Conservation (phyloP, 768 basidiomycete species). For the Xerocomellus amylosporus region DNA sequence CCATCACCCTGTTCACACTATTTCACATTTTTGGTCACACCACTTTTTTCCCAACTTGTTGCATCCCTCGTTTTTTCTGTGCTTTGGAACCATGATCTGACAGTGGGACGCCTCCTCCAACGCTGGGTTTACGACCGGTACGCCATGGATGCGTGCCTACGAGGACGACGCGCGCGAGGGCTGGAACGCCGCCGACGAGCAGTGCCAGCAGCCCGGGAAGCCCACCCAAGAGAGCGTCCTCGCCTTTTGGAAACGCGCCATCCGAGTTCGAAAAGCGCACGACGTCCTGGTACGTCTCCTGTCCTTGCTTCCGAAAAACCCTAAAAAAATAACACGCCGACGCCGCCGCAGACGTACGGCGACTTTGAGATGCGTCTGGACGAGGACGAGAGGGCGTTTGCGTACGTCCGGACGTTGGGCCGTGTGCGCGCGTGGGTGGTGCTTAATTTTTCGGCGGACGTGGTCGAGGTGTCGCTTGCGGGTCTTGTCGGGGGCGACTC, state of each 20-base stretch:
- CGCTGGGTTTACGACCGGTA: constrained; percentile 63
- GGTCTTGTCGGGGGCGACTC: neutral
- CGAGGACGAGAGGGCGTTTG: constrained; percentile 50
- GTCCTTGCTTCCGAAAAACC: too few species aligned
- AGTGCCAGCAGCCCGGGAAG: too few species aligned
- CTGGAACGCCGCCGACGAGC: constrained; percentile 48
- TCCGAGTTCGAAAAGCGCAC: constrained; percentile 51
- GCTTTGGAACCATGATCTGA: too few species aligned
- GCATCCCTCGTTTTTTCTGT: too few species aligned
- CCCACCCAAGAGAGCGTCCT: constrained; percentile 54
- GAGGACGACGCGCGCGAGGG: constrained; percentile 51
- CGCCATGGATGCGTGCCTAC: constrained; percentile 74
- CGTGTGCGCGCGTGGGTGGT: constrained; percentile 37
- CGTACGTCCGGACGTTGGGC: constrained; percentile 46
- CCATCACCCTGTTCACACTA: neutral
- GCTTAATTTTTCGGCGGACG: constrained; percentile 44
- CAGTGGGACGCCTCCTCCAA: constrained; percentile 57
- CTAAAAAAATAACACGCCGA: too few species aligned
- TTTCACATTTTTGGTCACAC: too few species aligned
- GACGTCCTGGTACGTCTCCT: constrained; percentile 44
- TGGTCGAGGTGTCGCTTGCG: constrained; percentile 14
- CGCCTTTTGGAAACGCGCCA: constrained; percentile 58
- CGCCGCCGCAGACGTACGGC: constrained; percentile 51
- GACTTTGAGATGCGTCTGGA: constrained; percentile 50
- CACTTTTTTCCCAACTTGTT: neutral